Evolutionary conservation across 306 rosid species (phyloP).

Genomic region (Prunus davidiana): DNA sequence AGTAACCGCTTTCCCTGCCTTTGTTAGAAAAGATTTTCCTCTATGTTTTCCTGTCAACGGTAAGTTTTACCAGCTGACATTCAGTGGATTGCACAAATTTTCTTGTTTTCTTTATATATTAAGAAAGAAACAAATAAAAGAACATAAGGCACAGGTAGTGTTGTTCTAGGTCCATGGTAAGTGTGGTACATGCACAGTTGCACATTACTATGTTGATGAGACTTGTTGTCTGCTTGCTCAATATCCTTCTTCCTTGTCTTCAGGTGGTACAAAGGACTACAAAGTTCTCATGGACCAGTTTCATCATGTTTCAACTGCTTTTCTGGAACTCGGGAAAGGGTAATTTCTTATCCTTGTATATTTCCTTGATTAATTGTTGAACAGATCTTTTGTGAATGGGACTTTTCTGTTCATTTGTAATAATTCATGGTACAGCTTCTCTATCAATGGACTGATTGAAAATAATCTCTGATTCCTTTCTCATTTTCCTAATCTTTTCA

Average conservation of each 20-base stretch:
- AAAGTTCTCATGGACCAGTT: constrained; percentile 97
- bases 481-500: neutral
- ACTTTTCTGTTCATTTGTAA: neutral
- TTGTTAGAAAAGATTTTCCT: neutral
- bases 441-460: neutral
- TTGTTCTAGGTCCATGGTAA: neutral
- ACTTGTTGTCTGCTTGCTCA: constrained; percentile 19
- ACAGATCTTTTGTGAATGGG: neutral
- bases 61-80: neutral
- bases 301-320: constrained; percentile 90
- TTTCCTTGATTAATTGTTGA: constrained; percentile 4
- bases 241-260: constrained; percentile 27
- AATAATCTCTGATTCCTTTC: neutral
- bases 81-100: neutral
- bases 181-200: neutral
- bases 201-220: constrained; percentile 9
- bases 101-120: neutral
- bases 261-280: constrained; percentile 95
- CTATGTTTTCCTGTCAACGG: neutral
- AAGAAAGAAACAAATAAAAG: neutral
- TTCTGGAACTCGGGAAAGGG: constrained; percentile 84
- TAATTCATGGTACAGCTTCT: neutral
- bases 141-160: neutral
- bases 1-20: neutral
- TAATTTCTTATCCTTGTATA: constrained; percentile 39